Percentiles rank a stretch among this genome's conserved stretches.
phyloP scores from a whole-genome alignment of 2,329 filamentous ascomycete species.

The Pseudocercospora macadamiae region DNA sequence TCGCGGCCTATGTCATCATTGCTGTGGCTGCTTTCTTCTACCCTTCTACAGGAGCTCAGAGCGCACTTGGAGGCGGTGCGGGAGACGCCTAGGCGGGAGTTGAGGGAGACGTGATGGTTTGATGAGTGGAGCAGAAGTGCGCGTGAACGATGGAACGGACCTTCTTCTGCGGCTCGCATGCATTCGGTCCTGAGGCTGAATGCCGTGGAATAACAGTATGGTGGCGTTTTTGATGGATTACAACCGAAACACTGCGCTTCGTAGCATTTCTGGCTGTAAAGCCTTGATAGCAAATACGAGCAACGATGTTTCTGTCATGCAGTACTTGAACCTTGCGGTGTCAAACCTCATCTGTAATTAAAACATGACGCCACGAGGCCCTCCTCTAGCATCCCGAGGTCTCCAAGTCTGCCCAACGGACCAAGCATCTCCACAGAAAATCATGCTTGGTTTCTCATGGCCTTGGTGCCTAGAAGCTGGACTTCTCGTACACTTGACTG shows the following conservation, averaged over 20 bases:
- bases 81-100: constrained; percentile 7
- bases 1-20: constrained; percentile 80
- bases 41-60: constrained; percentile 47
- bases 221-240: background rate
- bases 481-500: background rate
- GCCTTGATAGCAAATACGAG: background rate
- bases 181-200: background rate
- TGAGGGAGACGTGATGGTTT: no score
- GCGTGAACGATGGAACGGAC: background rate
- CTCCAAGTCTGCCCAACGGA: no score
- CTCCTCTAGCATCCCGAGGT: no score
- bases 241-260: background rate
- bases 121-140: background rate
- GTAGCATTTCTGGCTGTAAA: background rate
- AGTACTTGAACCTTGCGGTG: no score
- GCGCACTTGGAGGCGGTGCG: constrained; percentile 45
- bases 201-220: background rate
- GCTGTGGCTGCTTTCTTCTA: constrained; percentile 60
- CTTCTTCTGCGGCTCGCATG: background rate
- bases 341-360: background rate
- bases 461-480: no score
- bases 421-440: no score
- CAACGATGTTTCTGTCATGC: background rate
- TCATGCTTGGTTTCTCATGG: no score
- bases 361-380: background rate